Percentiles rank a stretch among this genome's conserved stretches.
These are phyloP conservation scores for Rubia balearica DNA, from an alignment of 305 asterid species.

Conservation along the genomic window DNA sequence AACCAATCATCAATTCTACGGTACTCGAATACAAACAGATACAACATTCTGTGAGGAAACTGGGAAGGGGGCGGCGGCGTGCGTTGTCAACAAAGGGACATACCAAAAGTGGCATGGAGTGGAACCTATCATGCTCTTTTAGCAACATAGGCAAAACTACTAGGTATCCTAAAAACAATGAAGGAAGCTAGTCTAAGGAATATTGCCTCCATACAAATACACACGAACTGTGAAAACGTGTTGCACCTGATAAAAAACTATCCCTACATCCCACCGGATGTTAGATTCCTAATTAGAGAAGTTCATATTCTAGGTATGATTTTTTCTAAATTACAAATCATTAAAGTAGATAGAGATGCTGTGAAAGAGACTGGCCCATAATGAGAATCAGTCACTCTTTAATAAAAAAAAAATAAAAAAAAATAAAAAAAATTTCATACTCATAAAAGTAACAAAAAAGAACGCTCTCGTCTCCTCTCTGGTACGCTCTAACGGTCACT, in stretches of 20 bases:
- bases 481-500: slow-evolving; percentile 29
- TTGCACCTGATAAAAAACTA: no score
- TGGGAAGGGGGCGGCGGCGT: not conserved
- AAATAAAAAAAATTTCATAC: not conserved
- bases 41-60: not conserved
- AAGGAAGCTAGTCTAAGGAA: not conserved
- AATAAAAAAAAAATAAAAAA: no score
- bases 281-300: no score
- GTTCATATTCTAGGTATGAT: no score
- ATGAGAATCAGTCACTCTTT: no score
- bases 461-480: not conserved
- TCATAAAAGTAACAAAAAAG: not conserved
- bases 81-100: not conserved
- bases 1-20: not conserved
- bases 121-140: not conserved
- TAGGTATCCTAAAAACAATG: not conserved
- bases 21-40: not conserved
- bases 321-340: no score
- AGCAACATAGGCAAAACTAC: not conserved
- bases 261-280: no score
- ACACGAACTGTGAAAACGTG: no score
- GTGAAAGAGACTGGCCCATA: no score
- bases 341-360: no score
- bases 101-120: not conserved
- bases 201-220: no score